phyloP scores from a whole-genome alignment of 148 eudicot genomes.

The Rhododendron simsii region DNA sequence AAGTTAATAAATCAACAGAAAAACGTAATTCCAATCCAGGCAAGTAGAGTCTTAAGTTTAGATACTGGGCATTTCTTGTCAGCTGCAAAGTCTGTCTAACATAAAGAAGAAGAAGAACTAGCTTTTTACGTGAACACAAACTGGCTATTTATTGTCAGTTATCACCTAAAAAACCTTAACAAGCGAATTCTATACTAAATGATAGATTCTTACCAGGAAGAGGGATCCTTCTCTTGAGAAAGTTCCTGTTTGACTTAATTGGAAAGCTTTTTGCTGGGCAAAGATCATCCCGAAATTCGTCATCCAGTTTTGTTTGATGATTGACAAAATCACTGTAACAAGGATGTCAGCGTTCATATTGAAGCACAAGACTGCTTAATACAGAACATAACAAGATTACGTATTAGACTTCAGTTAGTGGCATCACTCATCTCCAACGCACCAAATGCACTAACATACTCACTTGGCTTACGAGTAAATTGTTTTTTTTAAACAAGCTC shows the following conservation, averaged over 20 bases:
- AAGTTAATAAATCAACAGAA: background rate
- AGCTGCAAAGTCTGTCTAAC: background rate
- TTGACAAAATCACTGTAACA: constrained; percentile 36
- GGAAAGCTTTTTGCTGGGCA: constrained; percentile 17
- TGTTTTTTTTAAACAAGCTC: background rate
- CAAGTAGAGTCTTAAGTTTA: background rate
- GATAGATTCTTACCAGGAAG: constrained; percentile 36
- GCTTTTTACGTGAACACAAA: background rate
- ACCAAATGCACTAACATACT: background rate
- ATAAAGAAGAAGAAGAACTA: background rate
- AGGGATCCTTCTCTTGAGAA: constrained; percentile 42
- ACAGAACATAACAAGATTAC: background rate
- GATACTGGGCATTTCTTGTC: background rate
- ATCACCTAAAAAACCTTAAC: background rate
- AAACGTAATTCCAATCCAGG: background rate
- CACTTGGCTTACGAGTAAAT: background rate
- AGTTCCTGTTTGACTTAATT: constrained; percentile 13
- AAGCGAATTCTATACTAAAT: background rate
- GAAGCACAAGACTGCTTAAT: background rate
- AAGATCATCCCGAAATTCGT: constrained; percentile 15
- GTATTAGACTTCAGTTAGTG: background rate
- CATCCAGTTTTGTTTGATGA: constrained; percentile 22
- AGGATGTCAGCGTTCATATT: background rate
- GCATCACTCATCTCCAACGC: background rate
- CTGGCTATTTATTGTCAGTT: too few relatives aligned